These are phyloP conservation scores for Aspergillus fischeri DNA, from an alignment of 2,329 filamentous ascomycete genomes.

Conservation along the genomic window DNA sequence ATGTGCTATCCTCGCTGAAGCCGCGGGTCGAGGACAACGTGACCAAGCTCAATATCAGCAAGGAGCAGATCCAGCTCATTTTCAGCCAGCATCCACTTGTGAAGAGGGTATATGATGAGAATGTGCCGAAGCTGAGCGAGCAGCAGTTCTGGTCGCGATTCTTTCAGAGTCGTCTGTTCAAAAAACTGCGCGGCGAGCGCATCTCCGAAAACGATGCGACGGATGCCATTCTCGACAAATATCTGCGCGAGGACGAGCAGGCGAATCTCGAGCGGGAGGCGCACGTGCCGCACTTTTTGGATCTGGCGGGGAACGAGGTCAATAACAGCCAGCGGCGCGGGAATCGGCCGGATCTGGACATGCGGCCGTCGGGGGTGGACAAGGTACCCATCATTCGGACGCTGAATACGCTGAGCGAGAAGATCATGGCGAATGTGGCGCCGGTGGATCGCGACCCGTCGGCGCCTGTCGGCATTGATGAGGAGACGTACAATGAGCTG, in stretches of 20 bases:
- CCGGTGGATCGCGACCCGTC: slow-evolving; percentile 69
- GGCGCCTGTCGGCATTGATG: slow-evolving; percentile 63
- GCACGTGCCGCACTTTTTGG: slow-evolving; percentile 81
- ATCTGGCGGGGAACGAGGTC: slow-evolving; percentile 90
- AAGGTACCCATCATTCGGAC: slow-evolving; percentile 87
- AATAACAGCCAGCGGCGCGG: slow-evolving; percentile 84
- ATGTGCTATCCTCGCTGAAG: slow-evolving; percentile 87
- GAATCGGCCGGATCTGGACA: slow-evolving; percentile 84
- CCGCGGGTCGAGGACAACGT: slow-evolving; percentile 70
- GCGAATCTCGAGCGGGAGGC: slow-evolving; percentile 47
- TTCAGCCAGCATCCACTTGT: slow-evolving; percentile 91
- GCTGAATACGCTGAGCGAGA: slow-evolving; percentile 86
- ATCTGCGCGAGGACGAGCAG: slow-evolving; percentile 68
- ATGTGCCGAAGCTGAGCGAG: slow-evolving; percentile 76
- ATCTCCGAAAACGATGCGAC: slow-evolving; percentile 71
- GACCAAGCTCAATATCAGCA: slow-evolving; percentile 75
- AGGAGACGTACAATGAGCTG: slow-evolving; percentile 69
- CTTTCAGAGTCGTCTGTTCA: slow-evolving; percentile 84
- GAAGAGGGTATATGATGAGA: slow-evolving; percentile 86
- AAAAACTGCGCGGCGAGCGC: slow-evolving; percentile 86
- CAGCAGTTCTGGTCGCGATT: slow-evolving; percentile 89
- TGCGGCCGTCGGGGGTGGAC: slow-evolving; percentile 69
- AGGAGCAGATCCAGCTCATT: slow-evolving; percentile 89
- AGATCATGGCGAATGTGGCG: slow-evolving; percentile 83
- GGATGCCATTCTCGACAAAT: slow-evolving; percentile 80